Evolutionary conservation across 768 basidiomycete genomes (phyloP).

Genomic region (Calvatia gigantea): DNA sequence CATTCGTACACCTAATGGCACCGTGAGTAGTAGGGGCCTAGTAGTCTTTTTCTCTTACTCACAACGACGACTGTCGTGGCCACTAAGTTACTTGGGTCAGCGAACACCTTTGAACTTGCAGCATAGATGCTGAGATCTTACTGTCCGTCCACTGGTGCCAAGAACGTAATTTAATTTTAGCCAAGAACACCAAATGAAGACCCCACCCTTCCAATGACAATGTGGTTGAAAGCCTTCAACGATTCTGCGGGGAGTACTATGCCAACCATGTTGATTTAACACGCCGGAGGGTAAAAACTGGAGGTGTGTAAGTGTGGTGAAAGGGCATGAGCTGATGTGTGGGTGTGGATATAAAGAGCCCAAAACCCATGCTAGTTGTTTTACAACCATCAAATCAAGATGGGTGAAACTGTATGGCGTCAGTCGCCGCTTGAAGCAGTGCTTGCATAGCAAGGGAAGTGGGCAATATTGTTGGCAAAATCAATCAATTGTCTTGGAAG

Average conservation of each 20-base stretch:
- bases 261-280: background rate
- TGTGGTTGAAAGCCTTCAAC: background rate
- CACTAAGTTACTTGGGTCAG: background rate
- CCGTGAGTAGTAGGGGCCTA: background rate
- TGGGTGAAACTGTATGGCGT: too few species aligned
- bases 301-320: background rate
- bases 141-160: background rate
- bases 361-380: background rate
- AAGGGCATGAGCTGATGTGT: background rate
- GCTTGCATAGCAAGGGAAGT: too few species aligned
- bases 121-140: background rate
- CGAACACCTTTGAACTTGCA: background rate
- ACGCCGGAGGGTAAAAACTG: background rate
- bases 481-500: too few species aligned
- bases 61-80: background rate
- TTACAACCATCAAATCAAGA: too few species aligned
- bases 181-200: background rate
- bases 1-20: constrained; percentile 14
- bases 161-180: background rate
- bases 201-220: background rate
- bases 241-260: background rate
- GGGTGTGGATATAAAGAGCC: background rate
- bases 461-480: too few species aligned
- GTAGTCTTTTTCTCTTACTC: background rate
- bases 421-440: too few species aligned